Conservation (phyloP, 2,329 filamentous ascomycete genomes). For the Xylariaceae sp. region DNA sequence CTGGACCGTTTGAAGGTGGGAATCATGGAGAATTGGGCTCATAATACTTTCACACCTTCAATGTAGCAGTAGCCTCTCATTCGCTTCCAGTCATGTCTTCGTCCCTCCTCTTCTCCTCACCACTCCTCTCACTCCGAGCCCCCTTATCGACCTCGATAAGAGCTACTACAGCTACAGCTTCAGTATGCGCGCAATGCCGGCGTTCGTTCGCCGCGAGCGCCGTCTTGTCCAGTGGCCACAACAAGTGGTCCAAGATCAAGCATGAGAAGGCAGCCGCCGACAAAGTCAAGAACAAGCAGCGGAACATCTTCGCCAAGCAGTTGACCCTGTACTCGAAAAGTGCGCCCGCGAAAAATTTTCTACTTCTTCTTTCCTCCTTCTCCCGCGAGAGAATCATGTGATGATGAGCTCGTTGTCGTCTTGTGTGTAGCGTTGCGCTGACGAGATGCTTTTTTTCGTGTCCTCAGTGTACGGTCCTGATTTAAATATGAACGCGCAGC, state of each 20-base stretch:
- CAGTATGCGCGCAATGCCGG: conserved; percentile 44
- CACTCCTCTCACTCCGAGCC: conserved; percentile 7
- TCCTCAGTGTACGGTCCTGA: conserved; percentile 67
- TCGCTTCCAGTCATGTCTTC: conserved; percentile 1
- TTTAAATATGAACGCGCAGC: conserved; percentile 65
- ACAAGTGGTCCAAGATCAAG: conserved; percentile 92
- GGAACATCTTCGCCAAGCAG: conserved; percentile 62
- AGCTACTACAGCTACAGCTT: background rate
- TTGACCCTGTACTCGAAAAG: conserved; percentile 72
- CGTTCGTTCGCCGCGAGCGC: conserved; percentile 46
- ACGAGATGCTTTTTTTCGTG: conserved; percentile 18
- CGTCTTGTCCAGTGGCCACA: conserved; percentile 62
- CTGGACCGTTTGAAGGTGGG: no score
- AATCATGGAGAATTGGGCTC: background rate
- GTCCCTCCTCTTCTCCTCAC: conserved; percentile 19
- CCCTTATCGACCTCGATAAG: conserved; percentile 11
- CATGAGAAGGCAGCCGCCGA: conserved; percentile 91
- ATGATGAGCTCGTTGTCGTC: background rate
- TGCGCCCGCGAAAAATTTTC: conserved; percentile 36
- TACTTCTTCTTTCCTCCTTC: background rate
- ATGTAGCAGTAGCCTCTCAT: background rate
- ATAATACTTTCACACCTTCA: background rate
- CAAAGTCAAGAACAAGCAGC: conserved; percentile 67
- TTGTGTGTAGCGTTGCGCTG: background rate
- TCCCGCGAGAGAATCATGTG: background rate